phyloP scores from a whole-genome alignment of 163 green algal genomes.

The Smithsoniella earleae region DNA sequence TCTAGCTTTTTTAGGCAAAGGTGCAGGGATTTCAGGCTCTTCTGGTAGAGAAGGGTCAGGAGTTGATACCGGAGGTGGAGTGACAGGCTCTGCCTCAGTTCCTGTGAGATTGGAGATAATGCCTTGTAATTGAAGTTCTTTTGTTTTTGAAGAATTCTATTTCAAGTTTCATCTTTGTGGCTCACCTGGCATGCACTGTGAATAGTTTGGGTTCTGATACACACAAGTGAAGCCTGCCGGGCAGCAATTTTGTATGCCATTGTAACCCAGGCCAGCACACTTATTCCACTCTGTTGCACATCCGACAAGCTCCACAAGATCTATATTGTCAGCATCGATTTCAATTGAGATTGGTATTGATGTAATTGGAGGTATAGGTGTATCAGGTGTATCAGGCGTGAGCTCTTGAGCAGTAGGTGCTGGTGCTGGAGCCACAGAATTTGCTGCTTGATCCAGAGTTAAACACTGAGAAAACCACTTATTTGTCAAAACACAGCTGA shows the following conservation, averaged over 20 bases:
- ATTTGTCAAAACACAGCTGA: slow-evolving; percentile 10
- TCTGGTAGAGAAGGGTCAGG: not conserved
- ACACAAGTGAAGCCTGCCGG: not conserved
- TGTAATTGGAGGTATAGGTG: not conserved
- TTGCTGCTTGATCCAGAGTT: not conserved
- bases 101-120: not conserved
- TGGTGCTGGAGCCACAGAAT: not conserved
- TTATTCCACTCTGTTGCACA: not conserved
- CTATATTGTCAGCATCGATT: not conserved
- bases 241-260: slow-evolving; percentile 25
- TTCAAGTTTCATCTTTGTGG: not conserved
- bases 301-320: not conserved
- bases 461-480: slow-evolving; percentile 18
- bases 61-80: not conserved
- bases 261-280: not conserved
- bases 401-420: not conserved
- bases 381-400: not conserved
- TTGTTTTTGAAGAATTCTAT: not conserved
- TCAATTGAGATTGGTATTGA: not conserved
- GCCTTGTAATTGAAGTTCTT: not conserved
- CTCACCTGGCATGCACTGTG: slow-evolving; percentile 10
- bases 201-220: slow-evolving; percentile 3
- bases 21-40: not conserved
- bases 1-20: not conserved
- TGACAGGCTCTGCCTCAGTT: not conserved